Base-by-base conservation (phyloP, 257 asterid species). In the Nicotiana tabacum region DNA sequence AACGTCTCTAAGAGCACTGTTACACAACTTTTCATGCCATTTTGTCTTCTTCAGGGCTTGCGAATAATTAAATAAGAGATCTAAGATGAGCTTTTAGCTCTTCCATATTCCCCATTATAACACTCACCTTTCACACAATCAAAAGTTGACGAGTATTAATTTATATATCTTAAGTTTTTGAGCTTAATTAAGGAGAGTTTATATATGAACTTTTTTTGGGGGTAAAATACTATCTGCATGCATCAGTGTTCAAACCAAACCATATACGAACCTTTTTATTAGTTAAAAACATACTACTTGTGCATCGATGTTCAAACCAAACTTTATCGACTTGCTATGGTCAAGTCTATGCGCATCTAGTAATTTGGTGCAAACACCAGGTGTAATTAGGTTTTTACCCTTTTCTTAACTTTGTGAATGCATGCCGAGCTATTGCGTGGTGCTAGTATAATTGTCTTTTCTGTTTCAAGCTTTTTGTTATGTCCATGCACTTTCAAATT, bases 361-460 rank as follows among this genome's bases (percentile, higher is more conserved):
- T 29, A 29, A 29, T 29, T 29, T 29, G 30, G 30, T 29, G 30
- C 30, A 29, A 29, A 29, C 2, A 1, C 2, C 30, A 29, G 30
- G 30, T 29, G 30, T 2, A 29, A 29, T 29, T 29, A 29, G 30
- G 30, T 29, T 29, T 29, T 29, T 29, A 29, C 30, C 30, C 2
- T 29, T 21, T 77, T 80, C 9, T 9, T 29, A 43, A 82, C 80
- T 39, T 82, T 66, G 24, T 29, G 32, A 82, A 86, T 77, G 85
- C 82, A 86, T 77, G 85, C 82, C 24, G 37, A 12, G 79, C 24
- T 51, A 86, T 77, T 29, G 86, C 85, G 21, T 86, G 85, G 24
- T 11, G 83, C 84, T 61, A 61, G 15, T 21, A 9, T 5, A n/a
- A 21, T 61, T 21, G 15, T 3, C 29, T 61, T 61, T 61, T 61